These are phyloP conservation scores for Butyriboletus appendiculatus DNA, from an alignment of 1,284 basidiomycete genomes.

Conservation along the genomic window DNA sequence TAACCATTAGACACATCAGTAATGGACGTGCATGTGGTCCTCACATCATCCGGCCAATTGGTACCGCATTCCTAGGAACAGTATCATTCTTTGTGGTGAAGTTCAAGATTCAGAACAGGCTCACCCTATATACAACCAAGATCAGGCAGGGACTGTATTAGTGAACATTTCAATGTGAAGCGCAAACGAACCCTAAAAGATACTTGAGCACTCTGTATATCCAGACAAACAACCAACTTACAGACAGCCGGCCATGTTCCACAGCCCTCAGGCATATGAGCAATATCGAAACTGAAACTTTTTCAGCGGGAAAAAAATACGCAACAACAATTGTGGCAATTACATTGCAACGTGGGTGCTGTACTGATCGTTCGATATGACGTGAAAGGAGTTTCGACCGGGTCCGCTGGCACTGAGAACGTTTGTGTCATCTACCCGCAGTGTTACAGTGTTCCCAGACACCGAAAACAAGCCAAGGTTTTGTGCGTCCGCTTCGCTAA, in stretches of 20 bases:
- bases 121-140: constrained; percentile 13
- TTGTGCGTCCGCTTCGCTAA: constrained; percentile 43
- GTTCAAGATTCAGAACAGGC: not conserved
- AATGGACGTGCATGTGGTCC: not conserved
- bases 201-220: not conserved
- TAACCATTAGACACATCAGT: not conserved
- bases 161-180: not conserved
- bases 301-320: not conserved
- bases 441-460: constrained; percentile 44
- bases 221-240: constrained; percentile 9
- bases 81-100: not conserved
- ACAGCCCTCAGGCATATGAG: constrained; percentile 42
- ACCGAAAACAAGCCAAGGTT: constrained; percentile 49
- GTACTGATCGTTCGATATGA: constrained; percentile 35
- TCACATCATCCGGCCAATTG: constrained; percentile 19
- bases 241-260: constrained; percentile 42
- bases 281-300: constrained; percentile 34
- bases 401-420: constrained; percentile 31
- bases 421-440: constrained; percentile 38
- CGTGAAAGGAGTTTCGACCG: constrained; percentile 40
- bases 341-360: constrained; percentile 40
- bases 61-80: constrained; percentile 19
- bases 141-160: not conserved
- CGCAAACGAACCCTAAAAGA: constrained; percentile 19
- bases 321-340: not conserved